Evolutionary conservation across 73 alveolate genomes (phyloP), one percentile per base, ranked within the genome.

Genomic region (Paramecium primaurelia): DNA sequence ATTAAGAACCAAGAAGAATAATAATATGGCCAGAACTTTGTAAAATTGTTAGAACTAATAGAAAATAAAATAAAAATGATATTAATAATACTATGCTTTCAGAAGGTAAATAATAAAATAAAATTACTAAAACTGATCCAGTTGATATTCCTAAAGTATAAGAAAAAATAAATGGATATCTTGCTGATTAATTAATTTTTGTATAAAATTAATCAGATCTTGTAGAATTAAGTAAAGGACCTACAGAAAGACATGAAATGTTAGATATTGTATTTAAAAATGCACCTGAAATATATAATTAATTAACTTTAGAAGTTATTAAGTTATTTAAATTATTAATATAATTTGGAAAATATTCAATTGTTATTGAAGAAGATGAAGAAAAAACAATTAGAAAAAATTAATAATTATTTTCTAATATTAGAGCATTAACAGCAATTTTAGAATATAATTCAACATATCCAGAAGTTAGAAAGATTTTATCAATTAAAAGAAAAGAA

Each of bases 11-110:
- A 16, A 89, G 88, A 71, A 69, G 94, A 89, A 38, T 89, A 7
- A 89, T 59, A 9, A 38, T 71, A 25, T 89, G 86, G 88, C 94
- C 94, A 22, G 94, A 89, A 89, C 59, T 89, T 18, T 89, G 94
- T 58, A 89, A 89, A 40, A 54, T 59, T 26, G 91, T 45, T 3
- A 22, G 73, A 8, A 80, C 75, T 2, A 36, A 14, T 25, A 80
- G 58, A 32, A 80, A 47, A 80, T 26, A 36, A 44, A 26, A 47
- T 38, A 49, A 64, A 34, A 64, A 64, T 32, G 84, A 80, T 36
- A 18, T 80, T 4, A 80, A 80, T 26, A 80, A 80, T 47, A 80
- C 91, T 2, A 80, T 80, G 91, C 77, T 80, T 25, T 80, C 91
- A 20, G 75, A 42, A 45, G 75, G 75, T 0, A 80, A 49, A 26